Conservation (phyloP, 1,284 basidiomycete genomes). For the Ceratobasidium papillatum region DNA sequence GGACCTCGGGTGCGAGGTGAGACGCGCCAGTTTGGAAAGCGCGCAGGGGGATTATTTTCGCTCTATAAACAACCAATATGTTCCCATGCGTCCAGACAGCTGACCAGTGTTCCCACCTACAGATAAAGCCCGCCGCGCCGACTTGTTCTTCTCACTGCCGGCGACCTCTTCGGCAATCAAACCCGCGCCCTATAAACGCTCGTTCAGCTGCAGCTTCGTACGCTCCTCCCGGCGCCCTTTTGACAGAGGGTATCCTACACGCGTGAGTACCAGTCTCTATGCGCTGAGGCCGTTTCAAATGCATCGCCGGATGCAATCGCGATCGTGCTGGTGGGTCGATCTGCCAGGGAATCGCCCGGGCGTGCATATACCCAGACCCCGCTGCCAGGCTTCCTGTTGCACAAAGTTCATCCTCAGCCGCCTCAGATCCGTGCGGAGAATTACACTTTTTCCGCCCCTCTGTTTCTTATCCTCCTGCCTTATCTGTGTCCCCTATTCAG, state of each 20-base stretch:
- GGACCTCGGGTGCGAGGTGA: slow-evolving; percentile 17
- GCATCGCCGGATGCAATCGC: slow-evolving; percentile 11
- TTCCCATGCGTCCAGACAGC: slow-evolving; percentile 1
- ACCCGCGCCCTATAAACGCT: not conserved
- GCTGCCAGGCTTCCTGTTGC: not conserved
- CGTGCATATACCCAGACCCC: too few relatives aligned
- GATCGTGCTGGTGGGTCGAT: not conserved
- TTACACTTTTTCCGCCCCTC: not conserved
- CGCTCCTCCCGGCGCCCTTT: not conserved
- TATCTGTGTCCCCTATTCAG: slow-evolving; percentile 38
- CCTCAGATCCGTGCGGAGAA: slow-evolving; percentile 11
- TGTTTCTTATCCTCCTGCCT: not conserved
- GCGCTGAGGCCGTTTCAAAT: not conserved
- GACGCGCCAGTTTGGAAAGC: not conserved
- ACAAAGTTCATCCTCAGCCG: not conserved
- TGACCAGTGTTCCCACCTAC: not conserved
- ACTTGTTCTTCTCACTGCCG: not conserved
- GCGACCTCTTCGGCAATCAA: not conserved
- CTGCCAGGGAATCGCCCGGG: not conserved
- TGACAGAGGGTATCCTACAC: not conserved
- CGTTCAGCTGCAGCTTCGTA: not conserved
- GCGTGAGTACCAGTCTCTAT: not conserved
- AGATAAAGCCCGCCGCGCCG: not conserved
- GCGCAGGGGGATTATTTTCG: not conserved
- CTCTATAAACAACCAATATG: not conserved